Conservation (phyloP, 106 monocot genomes). For the Dendrobium nobile region DNA sequence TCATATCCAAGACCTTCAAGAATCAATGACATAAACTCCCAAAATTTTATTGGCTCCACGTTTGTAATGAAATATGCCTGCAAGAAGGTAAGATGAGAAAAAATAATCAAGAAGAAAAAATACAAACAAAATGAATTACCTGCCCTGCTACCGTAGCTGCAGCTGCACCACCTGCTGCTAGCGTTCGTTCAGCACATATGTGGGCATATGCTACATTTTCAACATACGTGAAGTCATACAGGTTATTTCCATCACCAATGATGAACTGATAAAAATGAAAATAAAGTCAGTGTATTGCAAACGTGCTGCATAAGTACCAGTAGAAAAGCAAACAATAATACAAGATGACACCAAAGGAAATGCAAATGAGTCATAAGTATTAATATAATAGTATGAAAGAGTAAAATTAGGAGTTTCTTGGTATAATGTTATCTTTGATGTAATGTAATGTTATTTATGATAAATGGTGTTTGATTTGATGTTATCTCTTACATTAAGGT, state of each 20-base stretch:
- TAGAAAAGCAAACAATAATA: neutral
- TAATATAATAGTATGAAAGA: neutral
- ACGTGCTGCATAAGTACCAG: neutral
- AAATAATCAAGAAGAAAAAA: constrained; percentile 3
- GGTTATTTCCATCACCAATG: constrained; percentile 85
- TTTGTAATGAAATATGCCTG: constrained; percentile 98
- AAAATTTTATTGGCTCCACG: constrained; percentile 91
- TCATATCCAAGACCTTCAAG: constrained; percentile 96
- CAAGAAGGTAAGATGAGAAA: constrained; percentile 7
- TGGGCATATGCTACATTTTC: constrained; percentile 99
- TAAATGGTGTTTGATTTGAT: neutral
- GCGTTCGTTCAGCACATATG: constrained; percentile 88
- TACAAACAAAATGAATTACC: constrained; percentile 20
- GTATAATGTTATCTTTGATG: neutral
- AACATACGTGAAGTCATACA: constrained; percentile 99
- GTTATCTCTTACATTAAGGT: neutral
- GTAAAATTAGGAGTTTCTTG: neutral
- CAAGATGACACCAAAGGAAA: neutral
- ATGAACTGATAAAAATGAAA: constrained; percentile 49
- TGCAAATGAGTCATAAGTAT: neutral
- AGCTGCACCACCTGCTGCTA: constrained; percentile 45
- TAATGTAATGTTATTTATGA: neutral
- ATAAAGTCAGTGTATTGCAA: neutral
- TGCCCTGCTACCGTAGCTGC: constrained; percentile 59
- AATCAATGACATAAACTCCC: constrained; percentile 89